Percentiles rank a stretch among this genome's conserved stretches.
phyloP scores from a whole-genome alignment of 2,329 filamentous ascomycete species.

The Aspergillus oerlinghausenensis region DNA sequence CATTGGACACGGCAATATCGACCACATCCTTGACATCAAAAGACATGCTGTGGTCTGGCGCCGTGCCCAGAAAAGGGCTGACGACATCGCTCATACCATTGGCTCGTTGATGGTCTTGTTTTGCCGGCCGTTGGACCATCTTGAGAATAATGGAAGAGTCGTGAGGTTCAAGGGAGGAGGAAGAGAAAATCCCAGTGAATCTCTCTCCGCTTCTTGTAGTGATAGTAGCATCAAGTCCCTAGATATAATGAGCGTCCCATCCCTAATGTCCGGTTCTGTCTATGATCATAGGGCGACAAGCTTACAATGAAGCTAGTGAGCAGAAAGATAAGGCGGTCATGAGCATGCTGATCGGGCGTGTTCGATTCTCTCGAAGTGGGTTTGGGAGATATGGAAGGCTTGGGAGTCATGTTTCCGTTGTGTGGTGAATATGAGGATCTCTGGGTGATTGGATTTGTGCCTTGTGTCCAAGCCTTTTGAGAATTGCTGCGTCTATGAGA shows the following conservation, averaged over 20 bases:
- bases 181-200: constrained; percentile 58
- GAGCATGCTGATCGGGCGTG: constrained; percentile 54
- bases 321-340: constrained; percentile 57
- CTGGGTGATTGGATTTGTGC: constrained; percentile 58
- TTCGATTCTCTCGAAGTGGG: constrained; percentile 45
- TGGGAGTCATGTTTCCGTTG: constrained; percentile 51
- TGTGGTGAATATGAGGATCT: constrained; percentile 46
- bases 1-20: constrained; percentile 52
- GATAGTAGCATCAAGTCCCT: constrained; percentile 55
- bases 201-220: constrained; percentile 58
- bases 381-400: constrained; percentile 36
- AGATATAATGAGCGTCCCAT: constrained; percentile 15
- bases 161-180: constrained; percentile 48
- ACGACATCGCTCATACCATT: constrained; percentile 41
- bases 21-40: constrained; percentile 59
- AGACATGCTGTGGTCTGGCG: constrained; percentile 50
- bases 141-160: constrained; percentile 58
- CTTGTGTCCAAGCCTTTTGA: constrained; percentile 58
- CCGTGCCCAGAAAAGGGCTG: constrained; percentile 39
- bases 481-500: constrained; percentile 47
- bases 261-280: neutral
- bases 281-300: constrained; percentile 10
- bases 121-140: constrained; percentile 56
- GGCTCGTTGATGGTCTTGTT: constrained; percentile 29
- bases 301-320: constrained; percentile 57